These are phyloP conservation scores for Pleurostoma richardsiae DNA, from an alignment of 2,329 filamentous ascomycete genomes.

Conservation along the genomic window DNA sequence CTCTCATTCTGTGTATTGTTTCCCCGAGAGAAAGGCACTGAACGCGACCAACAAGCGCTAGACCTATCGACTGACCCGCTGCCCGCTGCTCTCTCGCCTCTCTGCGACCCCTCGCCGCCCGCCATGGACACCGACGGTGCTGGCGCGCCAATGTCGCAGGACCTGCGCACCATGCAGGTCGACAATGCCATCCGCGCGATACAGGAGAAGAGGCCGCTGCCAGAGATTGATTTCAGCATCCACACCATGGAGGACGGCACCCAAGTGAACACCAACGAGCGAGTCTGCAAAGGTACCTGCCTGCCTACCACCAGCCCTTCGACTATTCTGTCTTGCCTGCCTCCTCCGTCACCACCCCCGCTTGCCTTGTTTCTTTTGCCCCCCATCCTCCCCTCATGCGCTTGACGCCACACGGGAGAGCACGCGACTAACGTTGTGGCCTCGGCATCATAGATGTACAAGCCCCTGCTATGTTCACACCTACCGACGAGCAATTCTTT, in stretches of 20 bases:
- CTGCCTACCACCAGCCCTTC: slow-evolving; percentile 1
- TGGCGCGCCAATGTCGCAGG: slow-evolving; percentile 29
- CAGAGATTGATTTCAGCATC: slow-evolving; percentile 97
- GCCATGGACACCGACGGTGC: slow-evolving; percentile 45
- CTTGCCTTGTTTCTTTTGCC: slow-evolving; percentile 8
- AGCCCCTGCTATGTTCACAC: slow-evolving; percentile 89
- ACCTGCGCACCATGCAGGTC: slow-evolving; percentile 57
- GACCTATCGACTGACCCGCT: too few species aligned
- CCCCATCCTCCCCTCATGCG: slow-evolving; percentile 10
- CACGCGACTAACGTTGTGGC: slow-evolving; percentile 2
- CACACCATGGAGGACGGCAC: slow-evolving; percentile 97
- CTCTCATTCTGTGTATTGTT: too few species aligned
- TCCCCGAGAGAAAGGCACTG: too few species aligned
- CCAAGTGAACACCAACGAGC: slow-evolving; percentile 90
- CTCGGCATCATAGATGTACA: slow-evolving; percentile 69
- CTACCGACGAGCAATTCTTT: slow-evolving; percentile 92
- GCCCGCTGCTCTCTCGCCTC: neutral
- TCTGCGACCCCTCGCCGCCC: slow-evolving; percentile 10
- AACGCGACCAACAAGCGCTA: too few species aligned
- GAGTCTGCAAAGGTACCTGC: slow-evolving; percentile 91
- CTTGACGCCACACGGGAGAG: slow-evolving; percentile 1
- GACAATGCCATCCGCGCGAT: slow-evolving; percentile 92
- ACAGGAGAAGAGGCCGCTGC: slow-evolving; percentile 88
- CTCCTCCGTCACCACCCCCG: slow-evolving; percentile 11
- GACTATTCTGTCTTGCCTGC: neutral